phyloP scores from a whole-genome alignment of 768 basidiomycete genomes.

The Tulasnella sp. region DNA sequence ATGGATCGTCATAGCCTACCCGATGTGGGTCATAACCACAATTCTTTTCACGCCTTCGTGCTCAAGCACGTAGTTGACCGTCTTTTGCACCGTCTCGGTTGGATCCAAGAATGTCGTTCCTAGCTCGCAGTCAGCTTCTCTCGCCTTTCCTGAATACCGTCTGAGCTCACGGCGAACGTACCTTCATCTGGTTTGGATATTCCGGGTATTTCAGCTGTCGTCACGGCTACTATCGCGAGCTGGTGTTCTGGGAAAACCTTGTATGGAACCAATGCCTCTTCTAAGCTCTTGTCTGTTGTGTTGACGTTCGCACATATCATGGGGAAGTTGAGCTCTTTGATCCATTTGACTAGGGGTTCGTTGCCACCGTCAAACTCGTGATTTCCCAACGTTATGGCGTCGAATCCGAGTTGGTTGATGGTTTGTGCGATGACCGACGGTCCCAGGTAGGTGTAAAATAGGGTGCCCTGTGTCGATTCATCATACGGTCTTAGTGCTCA shows the following conservation, averaged over 20 bases:
- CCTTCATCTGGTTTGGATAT: slow-evolving; percentile 40
- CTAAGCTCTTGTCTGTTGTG: slow-evolving; percentile 38
- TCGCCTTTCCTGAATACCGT: neutral
- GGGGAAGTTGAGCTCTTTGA: slow-evolving; percentile 45
- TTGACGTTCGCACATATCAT: slow-evolving; percentile 48
- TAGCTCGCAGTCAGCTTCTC: slow-evolving; percentile 33
- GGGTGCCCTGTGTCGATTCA: slow-evolving; percentile 40
- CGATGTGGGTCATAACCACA: slow-evolving; percentile 49
- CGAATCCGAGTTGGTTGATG: slow-evolving; percentile 47
- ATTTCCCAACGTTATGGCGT: slow-evolving; percentile 49
- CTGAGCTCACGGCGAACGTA: neutral
- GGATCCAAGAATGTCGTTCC: slow-evolving; percentile 45
- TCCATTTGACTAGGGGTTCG: slow-evolving; percentile 41
- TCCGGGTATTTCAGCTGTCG: slow-evolving; percentile 43
- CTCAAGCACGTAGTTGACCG: slow-evolving; percentile 41
- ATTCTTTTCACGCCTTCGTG: slow-evolving; percentile 43
- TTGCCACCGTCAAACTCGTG: slow-evolving; percentile 50
- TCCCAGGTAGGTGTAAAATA: slow-evolving; percentile 48
- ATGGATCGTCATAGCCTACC: neutral
- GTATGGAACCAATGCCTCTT: slow-evolving; percentile 43
- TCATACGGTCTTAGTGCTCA: neutral
- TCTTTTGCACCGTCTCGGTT: slow-evolving; percentile 41
- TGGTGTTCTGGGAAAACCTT: slow-evolving; percentile 43
- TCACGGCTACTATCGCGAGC: slow-evolving; percentile 46
- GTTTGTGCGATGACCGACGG: slow-evolving; percentile 44